These are phyloP conservation scores for Salvia sclarea DNA, from an alignment of 305 asterid genomes.

Conservation along the genomic window DNA sequence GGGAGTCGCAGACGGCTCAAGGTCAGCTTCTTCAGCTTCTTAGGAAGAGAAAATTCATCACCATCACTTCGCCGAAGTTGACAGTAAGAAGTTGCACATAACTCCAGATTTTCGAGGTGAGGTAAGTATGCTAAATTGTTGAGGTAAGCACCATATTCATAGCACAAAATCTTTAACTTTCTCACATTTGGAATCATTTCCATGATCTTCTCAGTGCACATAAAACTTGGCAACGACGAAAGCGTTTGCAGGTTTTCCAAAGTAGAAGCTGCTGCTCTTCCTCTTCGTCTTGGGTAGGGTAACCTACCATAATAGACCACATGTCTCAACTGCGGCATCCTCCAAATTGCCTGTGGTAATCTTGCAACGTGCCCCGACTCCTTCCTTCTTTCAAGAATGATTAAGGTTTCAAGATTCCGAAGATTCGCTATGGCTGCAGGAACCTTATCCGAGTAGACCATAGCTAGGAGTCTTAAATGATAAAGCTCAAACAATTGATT, in stretches of 20 bases:
- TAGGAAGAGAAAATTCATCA: not conserved
- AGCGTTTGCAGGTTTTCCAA: conserved; percentile 26
- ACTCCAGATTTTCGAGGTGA: not conserved
- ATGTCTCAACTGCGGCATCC: conserved; percentile 16
- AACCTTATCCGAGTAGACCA: not conserved
- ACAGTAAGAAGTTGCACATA: not conserved
- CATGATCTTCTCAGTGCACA: not conserved
- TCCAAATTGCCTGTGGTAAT: conserved; percentile 1
- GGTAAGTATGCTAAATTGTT: not conserved
- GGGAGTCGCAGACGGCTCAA: conserved; percentile 8
- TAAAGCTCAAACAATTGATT: conserved; percentile 11
- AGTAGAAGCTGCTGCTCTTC: not conserved
- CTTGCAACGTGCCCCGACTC: too few relatives aligned
- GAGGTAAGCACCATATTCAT: not conserved
- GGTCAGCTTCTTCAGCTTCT: not conserved
- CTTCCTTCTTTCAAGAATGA: too few relatives aligned
- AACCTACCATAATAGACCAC: not conserved
- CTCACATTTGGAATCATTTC: conserved; percentile 13
- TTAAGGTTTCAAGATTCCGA: conserved; percentile 17
- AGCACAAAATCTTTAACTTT: not conserved
- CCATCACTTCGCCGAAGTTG: not conserved
- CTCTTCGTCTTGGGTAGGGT: too few relatives aligned
- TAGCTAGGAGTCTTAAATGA: conserved; percentile 21
- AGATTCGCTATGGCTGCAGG: conserved; percentile 17
- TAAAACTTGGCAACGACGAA: not conserved